Conservation (phyloP, 2,329 filamentous ascomycete genomes). For the Iodosphaeria phyllophila region DNA sequence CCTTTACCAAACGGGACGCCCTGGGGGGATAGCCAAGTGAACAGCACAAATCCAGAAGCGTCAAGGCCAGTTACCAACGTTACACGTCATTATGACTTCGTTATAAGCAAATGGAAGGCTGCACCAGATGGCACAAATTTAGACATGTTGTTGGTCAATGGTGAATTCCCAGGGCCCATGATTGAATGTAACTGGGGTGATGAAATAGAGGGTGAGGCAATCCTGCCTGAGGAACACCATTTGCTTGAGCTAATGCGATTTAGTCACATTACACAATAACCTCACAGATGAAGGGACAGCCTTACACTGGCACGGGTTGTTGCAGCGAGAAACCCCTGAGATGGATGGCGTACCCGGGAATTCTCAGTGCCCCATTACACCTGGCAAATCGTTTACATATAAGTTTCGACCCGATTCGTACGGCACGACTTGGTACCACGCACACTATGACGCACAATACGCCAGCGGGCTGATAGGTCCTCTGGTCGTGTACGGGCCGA, state of each 20-base stretch:
- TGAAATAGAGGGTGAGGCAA: conserved; percentile 13
- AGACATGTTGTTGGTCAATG: conserved; percentile 29
- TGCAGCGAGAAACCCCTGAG: conserved; percentile 6
- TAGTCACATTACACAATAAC: conserved; percentile 38
- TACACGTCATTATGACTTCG: conserved; percentile 9
- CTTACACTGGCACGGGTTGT: conserved; percentile 6
- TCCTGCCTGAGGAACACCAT: not conserved
- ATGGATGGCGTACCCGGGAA: conserved; percentile 9
- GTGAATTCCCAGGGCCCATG: conserved; percentile 30
- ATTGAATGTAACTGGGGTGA: conserved; percentile 26
- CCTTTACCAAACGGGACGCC: conserved; percentile 1
- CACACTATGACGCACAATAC: conserved; percentile 19
- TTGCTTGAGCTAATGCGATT: not conserved
- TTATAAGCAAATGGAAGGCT: conserved; percentile 17
- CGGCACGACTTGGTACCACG: conserved; percentile 15
- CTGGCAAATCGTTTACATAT: conserved; percentile 5
- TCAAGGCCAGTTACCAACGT: conserved; percentile 3
- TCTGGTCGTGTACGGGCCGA: conserved; percentile 12
- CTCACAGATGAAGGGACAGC: conserved; percentile 18
- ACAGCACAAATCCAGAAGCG: conserved; percentile 3
- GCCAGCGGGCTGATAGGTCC: conserved; percentile 24
- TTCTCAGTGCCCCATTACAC: conserved; percentile 7
- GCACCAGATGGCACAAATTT: conserved; percentile 24
- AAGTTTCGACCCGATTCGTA: conserved; percentile 6
- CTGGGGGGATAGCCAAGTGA: conserved; percentile 2